These are phyloP conservation scores for Ogataea haglerorum DNA, from an alignment of 805 yeast genomes.

Conservation along the genomic window DNA sequence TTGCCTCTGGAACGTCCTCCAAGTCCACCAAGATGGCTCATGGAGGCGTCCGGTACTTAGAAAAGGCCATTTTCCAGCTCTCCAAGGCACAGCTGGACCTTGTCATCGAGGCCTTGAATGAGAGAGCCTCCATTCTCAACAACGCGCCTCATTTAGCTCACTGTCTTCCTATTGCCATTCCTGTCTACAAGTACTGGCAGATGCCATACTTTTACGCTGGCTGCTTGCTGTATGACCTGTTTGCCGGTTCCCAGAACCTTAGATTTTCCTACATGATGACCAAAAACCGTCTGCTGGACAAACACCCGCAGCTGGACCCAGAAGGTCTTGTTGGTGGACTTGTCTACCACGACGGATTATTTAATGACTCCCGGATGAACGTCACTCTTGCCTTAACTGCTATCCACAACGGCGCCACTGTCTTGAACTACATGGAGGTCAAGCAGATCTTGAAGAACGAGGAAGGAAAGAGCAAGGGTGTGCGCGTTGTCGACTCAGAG, in stretches of 20 bases:
- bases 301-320: slow-evolving; percentile 84
- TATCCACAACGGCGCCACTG: slow-evolving; percentile 81
- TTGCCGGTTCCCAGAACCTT: slow-evolving; percentile 87
- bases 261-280: slow-evolving; percentile 72
- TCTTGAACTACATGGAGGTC: slow-evolving; percentile 83
- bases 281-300: slow-evolving; percentile 59
- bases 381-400: slow-evolving; percentile 84
- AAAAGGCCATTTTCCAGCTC: slow-evolving; percentile 89
- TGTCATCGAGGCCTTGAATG: slow-evolving; percentile 85
- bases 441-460: slow-evolving; percentile 65
- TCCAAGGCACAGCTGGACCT: slow-evolving; percentile 86
- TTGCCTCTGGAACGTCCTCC: slow-evolving; percentile 89
- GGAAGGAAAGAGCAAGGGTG: slow-evolving; percentile 65
- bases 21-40: slow-evolving; percentile 95
- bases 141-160: slow-evolving; percentile 90
- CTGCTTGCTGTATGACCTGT: slow-evolving; percentile 84
- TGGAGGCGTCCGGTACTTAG: slow-evolving; percentile 95
- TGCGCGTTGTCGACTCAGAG: slow-evolving; percentile 67
- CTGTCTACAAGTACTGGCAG: slow-evolving; percentile 96
- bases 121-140: slow-evolving; percentile 78
- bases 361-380: slow-evolving; percentile 90
- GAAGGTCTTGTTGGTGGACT: slow-evolving; percentile 81
- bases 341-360: slow-evolving; percentile 93
- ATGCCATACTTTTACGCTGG: slow-evolving; percentile 91
- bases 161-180: slow-evolving; percentile 89